These are phyloP conservation scores for Magnaporthiopsis rhizophila DNA, from an alignment of 2,329 filamentous ascomycete genomes.

Conservation along the genomic window DNA sequence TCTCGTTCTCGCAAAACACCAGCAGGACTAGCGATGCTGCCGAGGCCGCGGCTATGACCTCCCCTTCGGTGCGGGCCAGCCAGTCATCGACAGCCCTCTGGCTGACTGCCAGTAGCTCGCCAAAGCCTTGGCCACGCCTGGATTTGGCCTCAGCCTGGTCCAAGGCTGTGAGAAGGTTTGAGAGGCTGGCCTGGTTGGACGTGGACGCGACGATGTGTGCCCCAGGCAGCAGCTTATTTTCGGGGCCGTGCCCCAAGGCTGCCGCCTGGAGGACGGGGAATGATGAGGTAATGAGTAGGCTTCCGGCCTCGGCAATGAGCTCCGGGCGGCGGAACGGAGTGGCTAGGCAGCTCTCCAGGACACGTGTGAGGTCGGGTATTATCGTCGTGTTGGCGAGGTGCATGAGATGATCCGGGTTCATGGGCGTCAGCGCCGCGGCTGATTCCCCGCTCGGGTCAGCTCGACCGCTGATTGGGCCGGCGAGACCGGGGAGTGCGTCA, in stretches of 20 bases:
- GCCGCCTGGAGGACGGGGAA: conserved; percentile 38
- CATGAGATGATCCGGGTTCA: neutral
- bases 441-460: neutral
- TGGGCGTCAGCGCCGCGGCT: neutral
- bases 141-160: neutral
- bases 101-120: neutral
- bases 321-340: conserved; percentile 52
- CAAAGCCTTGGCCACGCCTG: neutral
- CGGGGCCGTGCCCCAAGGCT: conserved; percentile 13
- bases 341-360: conserved; percentile 32
- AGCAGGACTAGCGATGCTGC: conserved; percentile 43
- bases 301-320: conserved; percentile 53
- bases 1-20: conserved; percentile 28
- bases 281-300: conserved; percentile 47
- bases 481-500: conserved; percentile 33
- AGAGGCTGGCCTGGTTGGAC: neutral
- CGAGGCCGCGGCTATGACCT: conserved; percentile 41
- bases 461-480: neutral
- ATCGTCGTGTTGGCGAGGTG: neutral
- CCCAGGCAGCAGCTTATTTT: conserved; percentile 19
- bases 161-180: neutral
- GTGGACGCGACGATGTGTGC: conserved; percentile 11
- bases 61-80: conserved; percentile 41
- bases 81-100: conserved; percentile 28
- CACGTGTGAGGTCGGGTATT: conserved; percentile 17